These are phyloP conservation scores for Caryopteris hybrid DNA, from an alignment of 305 asterid species.

Conservation along the genomic window DNA sequence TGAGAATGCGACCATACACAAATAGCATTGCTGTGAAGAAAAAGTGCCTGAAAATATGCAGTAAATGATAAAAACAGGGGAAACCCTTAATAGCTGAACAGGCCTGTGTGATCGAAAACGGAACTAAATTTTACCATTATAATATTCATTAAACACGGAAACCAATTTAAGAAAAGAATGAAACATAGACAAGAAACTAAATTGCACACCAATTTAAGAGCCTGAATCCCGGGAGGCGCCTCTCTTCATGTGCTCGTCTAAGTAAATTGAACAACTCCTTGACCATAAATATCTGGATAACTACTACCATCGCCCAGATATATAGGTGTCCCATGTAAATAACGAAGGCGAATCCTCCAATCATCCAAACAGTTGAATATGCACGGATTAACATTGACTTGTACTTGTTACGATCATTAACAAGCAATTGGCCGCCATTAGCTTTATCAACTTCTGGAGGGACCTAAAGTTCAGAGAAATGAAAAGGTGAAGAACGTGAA, in stretches of 20 bases:
- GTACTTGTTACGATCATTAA: constrained; percentile 76
- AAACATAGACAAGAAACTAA: constrained; percentile 1
- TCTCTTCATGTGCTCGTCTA: constrained; percentile 70
- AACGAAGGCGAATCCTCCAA: constrained; percentile 70
- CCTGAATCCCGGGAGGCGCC: constrained; percentile 86
- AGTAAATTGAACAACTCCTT: constrained; percentile 77
- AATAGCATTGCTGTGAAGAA: constrained; percentile 95
- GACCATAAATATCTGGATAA: constrained; percentile 87
- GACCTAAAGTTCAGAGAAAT: constrained; percentile 39
- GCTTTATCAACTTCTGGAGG: constrained; percentile 54
- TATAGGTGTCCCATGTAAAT: constrained; percentile 95
- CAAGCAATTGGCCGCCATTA: constrained; percentile 58
- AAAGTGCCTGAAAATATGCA: constrained; percentile 69
- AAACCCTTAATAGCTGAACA: no score
- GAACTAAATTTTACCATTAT: no score
- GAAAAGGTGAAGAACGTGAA: constrained; percentile 9
- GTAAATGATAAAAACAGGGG: no score
- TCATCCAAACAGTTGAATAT: constrained; percentile 90
- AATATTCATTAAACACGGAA: no score
- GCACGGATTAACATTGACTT: constrained; percentile 85
- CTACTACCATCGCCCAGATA: constrained; percentile 86
- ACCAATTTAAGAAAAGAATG: no score
- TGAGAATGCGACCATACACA: constrained; percentile 95
- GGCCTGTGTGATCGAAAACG: no score
- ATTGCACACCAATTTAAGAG: constrained; percentile 70